Evolutionary conservation across 2,329 filamentous ascomycete genomes (phyloP), one percentile per base, ranked within the genome.

Genomic region (Fusarium concolor): DNA sequence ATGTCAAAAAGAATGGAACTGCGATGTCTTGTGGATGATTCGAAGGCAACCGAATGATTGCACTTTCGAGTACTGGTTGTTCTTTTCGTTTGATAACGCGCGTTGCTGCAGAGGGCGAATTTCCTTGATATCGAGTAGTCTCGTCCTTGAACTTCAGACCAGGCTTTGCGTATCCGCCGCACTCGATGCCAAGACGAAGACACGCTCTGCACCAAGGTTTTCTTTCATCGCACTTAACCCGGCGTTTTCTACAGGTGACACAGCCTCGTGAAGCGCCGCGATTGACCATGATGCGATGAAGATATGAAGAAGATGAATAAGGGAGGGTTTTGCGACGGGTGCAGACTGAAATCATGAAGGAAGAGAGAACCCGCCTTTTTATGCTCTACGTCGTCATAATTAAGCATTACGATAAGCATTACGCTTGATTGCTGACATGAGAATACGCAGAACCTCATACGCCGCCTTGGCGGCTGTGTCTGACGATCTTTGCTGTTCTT

Each of bases 221-320:
- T 3, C 28, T 43, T 37, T 67, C 59, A 14, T 70, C 68, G n/a
- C 68, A 70, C 17, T 60, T 70, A 7, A 64, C 67, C 22, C 37
- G 69, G 1, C 63, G 66, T 2, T 56, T 51, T 37, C 41, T 56
- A 15, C 67, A 72, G 8, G 67, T 72, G 17, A 61, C 24, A 58
- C 70, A 72, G 5, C 53, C 62, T 20, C 35, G 35, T 6, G 62
- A 72, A 3, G 24, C 24, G 2, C 68, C 67, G 2, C 51, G 67
- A 37, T 70, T 70, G 5, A 70, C 68, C 68, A 70, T 70, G 31
- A 10, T n/a, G 14, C 1, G n/a, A 11, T 22, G 12, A 33, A 7
- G 26, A 20, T 18, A 2, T 1, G 5, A 11, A 6, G 18, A 15
- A 8, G 12, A 24, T 28, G 4, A 15, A 57, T 2, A 7, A 5